Conservation (phyloP, 1,284 basidiomycete genomes). For the Ganoderma resinaceum region DNA sequence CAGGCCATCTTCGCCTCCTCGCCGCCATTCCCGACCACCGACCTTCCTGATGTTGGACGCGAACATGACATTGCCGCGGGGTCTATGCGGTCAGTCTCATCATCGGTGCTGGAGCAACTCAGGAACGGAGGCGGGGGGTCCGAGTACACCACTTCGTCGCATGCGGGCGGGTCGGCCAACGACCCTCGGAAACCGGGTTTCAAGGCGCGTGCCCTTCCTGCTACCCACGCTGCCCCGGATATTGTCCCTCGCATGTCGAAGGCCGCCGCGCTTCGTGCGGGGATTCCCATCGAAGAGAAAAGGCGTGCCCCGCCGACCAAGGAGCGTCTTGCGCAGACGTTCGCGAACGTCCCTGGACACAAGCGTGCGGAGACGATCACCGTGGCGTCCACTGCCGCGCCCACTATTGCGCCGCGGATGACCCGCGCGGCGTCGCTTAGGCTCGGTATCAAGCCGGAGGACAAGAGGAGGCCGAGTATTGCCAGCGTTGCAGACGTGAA, state of each 20-base stretch:
- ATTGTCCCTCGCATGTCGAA: conserved; percentile 82
- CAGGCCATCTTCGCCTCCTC: conserved; percentile 78
- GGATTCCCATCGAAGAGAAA: conserved; percentile 46
- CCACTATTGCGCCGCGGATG: conserved; percentile 74
- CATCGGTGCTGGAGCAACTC: conserved; percentile 54
- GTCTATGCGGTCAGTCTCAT: conserved; percentile 54
- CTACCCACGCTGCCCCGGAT: conserved; percentile 64
- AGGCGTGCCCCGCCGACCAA: conserved; percentile 60
- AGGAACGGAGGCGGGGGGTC: conserved; percentile 45
- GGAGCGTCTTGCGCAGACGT: conserved; percentile 66
- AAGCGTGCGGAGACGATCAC: conserved; percentile 69
- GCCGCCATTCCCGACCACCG: conserved; percentile 73
- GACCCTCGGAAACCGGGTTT: conserved; percentile 57
- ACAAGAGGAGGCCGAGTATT: conserved; percentile 29
- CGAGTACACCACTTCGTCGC: conserved; percentile 48
- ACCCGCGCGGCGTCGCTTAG: conserved; percentile 76
- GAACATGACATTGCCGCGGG: conserved; percentile 43
- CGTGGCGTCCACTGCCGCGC: conserved; percentile 79
- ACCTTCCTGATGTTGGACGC: conserved; percentile 58
- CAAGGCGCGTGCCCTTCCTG: conserved; percentile 75
- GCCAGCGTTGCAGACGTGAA: conserved; percentile 32
- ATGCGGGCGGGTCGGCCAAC: conserved; percentile 48
- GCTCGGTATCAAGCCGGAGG: conserved; percentile 49
- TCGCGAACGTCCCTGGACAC: conserved; percentile 80
- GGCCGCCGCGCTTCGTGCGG: conserved; percentile 78